These are phyloP conservation scores for Glycine soja DNA, from an alignment of 306 rosid genomes.

Conservation along the genomic window DNA sequence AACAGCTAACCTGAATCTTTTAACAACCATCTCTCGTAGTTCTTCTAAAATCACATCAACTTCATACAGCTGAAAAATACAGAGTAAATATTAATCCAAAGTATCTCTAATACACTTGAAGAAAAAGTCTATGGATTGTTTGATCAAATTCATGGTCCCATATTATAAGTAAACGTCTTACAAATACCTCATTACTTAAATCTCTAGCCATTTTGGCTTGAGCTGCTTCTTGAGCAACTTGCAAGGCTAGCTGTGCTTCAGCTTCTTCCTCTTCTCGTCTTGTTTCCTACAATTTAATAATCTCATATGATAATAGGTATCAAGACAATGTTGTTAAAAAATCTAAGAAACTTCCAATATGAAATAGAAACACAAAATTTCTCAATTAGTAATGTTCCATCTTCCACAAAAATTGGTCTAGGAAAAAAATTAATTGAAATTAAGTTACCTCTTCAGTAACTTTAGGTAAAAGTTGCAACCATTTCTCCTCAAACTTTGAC, in stretches of 20 bases:
- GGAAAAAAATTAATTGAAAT: constrained; percentile 11
- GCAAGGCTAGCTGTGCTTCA: constrained; percentile 73
- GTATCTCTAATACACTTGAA: constrained; percentile 15
- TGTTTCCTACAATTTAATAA: constrained; percentile 68
- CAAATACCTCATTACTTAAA: constrained; percentile 72
- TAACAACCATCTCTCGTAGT: constrained; percentile 78
- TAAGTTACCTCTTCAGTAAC: constrained; percentile 82
- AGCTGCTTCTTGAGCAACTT: constrained; percentile 86
- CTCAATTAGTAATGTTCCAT: constrained; percentile 32
- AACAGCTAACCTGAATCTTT: constrained; percentile 76
- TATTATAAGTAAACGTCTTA: constrained; percentile 49
- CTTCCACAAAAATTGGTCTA: constrained; percentile 14
- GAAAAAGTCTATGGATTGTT: constrained; percentile 7
- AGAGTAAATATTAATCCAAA: constrained; percentile 29
- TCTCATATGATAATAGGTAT: constrained; percentile 36
- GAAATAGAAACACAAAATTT: constrained; percentile 19
- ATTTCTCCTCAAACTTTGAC: constrained; percentile 89
- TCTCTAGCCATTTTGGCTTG: constrained; percentile 85
- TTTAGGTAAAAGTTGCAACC: constrained; percentile 87
- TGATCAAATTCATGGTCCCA: background rate
- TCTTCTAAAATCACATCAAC: constrained; percentile 79
- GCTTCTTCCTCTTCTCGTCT: constrained; percentile 73
- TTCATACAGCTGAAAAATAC: constrained; percentile 72
- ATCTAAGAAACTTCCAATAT: background rate
- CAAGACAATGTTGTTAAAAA: constrained; percentile 8